Evolutionary conservation across 352 stramenopile genomes (phyloP).

Genomic region (Aphanomyces astaci): DNA sequence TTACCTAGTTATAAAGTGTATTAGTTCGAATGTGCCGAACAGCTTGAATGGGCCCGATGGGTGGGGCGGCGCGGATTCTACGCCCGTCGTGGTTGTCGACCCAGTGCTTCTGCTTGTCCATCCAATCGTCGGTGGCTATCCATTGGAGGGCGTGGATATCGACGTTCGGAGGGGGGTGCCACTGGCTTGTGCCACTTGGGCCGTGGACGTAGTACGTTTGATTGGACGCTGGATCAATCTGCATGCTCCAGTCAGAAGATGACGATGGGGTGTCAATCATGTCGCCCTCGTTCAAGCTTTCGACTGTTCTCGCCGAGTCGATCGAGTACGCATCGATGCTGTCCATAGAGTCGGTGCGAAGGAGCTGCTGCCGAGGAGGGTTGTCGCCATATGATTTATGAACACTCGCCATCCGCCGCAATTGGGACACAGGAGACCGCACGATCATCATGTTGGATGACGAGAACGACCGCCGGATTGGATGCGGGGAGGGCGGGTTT

Average conservation of each 20-base stretch:
- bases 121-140: not conserved
- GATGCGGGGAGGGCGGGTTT: not conserved
- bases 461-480: not conserved
- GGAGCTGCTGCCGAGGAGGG: not conserved
- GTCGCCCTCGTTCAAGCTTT: not conserved
- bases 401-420: not conserved
- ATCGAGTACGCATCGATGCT: not conserved
- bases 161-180: constrained; percentile 4
- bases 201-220: constrained; percentile 19
- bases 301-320: constrained; percentile 1
- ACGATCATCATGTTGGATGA: constrained; percentile 1
- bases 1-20: not conserved
- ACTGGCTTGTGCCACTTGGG: constrained; percentile 9
- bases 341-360: not conserved
- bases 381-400: no score
- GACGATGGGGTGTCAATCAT: not conserved
- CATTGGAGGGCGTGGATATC: constrained; percentile 8
- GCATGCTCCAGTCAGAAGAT: constrained; percentile 19
- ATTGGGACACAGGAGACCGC: constrained; percentile 6
- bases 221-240: constrained; percentile 14
- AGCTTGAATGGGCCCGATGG: not conserved
- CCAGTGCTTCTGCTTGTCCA: not conserved
- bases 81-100: not conserved
- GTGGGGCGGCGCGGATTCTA: not conserved
- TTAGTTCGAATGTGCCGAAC: constrained; percentile 3